Percentiles rank a stretch among this genome's conserved stretches.
Conservation (phyloP, 2,329 filamentous ascomycete genomes). For the Beauveria medogensis region DNA sequence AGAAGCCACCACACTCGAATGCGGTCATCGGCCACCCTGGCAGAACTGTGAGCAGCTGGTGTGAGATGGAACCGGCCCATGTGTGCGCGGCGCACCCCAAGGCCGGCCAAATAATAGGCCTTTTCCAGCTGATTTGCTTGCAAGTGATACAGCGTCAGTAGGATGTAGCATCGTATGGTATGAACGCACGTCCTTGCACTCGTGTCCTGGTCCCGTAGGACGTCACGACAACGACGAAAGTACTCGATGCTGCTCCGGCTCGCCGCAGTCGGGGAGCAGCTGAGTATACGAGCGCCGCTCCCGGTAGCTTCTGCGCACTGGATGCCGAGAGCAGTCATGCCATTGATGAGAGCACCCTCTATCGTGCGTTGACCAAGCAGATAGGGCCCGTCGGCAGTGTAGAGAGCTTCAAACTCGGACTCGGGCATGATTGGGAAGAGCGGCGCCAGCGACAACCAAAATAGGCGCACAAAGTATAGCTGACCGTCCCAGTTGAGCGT, state of each 20-base stretch:
- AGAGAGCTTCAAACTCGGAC: neutral
- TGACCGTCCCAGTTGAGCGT: neutral
- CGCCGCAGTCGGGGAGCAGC: neutral
- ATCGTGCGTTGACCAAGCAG: neutral
- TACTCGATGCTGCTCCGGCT: neutral
- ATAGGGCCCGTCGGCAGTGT: neutral
- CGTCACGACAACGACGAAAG: neutral
- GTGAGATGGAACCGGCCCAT: neutral
- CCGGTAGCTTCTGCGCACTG: neutral
- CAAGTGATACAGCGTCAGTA: neutral
- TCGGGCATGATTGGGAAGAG: neutral
- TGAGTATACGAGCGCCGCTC: neutral
- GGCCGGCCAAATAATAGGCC: neutral
- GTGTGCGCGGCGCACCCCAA: neutral
- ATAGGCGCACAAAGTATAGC: neutral
- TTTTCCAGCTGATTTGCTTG: neutral
- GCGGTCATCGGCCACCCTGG: neutral
- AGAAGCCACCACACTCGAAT: neutral
- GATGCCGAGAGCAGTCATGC: neutral
- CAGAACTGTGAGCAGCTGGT: neutral
- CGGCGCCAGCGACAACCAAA: neutral
- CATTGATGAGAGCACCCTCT: neutral
- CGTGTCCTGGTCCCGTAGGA: neutral
- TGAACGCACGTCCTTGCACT: neutral
- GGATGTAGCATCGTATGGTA: neutral